Conservation (phyloP, 73 alveolate genomes). For the Paramecium octaurelia region DNA sequence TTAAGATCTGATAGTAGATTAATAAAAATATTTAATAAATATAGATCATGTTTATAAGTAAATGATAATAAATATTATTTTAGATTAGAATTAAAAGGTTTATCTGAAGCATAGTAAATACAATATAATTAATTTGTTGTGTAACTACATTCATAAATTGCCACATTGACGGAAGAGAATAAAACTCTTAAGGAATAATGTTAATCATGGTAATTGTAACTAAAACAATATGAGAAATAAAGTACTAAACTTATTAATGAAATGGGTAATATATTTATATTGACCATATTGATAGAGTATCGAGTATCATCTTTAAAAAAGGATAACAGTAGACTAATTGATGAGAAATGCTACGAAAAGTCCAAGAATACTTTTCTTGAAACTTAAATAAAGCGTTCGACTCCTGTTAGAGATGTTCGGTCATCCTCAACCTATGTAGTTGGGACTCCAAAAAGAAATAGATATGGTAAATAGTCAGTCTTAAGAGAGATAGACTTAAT, state of each 20-base stretch:
- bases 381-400: constrained; percentile 26
- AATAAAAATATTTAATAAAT: constrained; percentile 7
- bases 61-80: background rate
- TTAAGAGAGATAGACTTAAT: background rate
- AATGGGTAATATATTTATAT: background rate
- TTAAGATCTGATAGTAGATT: background rate
- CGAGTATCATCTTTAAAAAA: background rate
- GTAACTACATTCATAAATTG: background rate
- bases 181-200: background rate
- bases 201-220: background rate
- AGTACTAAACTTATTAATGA: background rate
- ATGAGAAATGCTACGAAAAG: background rate
- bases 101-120: constrained; percentile 32
- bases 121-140: background rate
- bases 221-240: background rate
- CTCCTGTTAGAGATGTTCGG: constrained; percentile 15
- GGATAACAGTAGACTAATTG: constrained; percentile 5
- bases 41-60: constrained; percentile 41
- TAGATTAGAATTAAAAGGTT: constrained; percentile 44
- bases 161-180: background rate
- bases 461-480: background rate
- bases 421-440: background rate
- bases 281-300: background rate
- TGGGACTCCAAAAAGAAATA: background rate
- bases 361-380: constrained; percentile 34